Evolutionary conservation across 768 basidiomycete genomes (phyloP).

Genomic region (Mycena floridula): DNA sequence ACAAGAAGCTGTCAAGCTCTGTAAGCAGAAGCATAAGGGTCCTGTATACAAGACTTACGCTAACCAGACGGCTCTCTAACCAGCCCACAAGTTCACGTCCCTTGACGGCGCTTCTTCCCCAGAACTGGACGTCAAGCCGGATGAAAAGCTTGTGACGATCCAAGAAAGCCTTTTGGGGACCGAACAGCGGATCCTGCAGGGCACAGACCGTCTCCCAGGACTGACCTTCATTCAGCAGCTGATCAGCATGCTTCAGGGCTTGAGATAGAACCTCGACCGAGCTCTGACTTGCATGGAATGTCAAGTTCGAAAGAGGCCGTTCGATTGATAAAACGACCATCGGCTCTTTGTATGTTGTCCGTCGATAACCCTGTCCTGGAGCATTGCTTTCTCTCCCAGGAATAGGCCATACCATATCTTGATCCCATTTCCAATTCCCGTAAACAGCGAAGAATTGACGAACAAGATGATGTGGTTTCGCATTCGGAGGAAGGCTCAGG

Average conservation of each 20-base stretch:
- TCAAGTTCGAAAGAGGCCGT: constrained; percentile 10
- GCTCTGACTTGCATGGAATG: constrained; percentile 10
- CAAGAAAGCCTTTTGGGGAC: constrained; percentile 5
- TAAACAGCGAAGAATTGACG: constrained; percentile 11
- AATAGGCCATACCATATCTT: constrained; percentile 7
- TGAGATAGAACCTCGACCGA: constrained; percentile 7
- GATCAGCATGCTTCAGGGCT: neutral
- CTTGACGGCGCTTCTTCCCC: constrained; percentile 12
- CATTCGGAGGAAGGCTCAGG: neutral
- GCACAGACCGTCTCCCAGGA: constrained; percentile 4
- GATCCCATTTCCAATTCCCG: constrained; percentile 12
- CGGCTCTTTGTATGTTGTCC: constrained; percentile 10
- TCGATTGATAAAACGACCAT: constrained; percentile 14
- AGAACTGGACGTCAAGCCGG: constrained; percentile 13
- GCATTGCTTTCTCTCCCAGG: neutral
- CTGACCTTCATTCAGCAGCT: constrained; percentile 1
- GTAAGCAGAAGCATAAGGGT: neutral
- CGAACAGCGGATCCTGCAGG: neutral
- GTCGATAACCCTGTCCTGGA: neutral
- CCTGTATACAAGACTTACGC: constrained; percentile 6
- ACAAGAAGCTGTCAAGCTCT: constrained; percentile 13
- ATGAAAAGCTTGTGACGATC: constrained; percentile 7
- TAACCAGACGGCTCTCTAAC: constrained; percentile 14
- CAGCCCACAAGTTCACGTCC: constrained; percentile 13
- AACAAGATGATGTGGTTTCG: constrained; percentile 9